Percentiles rank a stretch among this genome's conserved stretches.
Conservation (phyloP, 805 yeast species). For the Saturnispora ahearnii region DNA sequence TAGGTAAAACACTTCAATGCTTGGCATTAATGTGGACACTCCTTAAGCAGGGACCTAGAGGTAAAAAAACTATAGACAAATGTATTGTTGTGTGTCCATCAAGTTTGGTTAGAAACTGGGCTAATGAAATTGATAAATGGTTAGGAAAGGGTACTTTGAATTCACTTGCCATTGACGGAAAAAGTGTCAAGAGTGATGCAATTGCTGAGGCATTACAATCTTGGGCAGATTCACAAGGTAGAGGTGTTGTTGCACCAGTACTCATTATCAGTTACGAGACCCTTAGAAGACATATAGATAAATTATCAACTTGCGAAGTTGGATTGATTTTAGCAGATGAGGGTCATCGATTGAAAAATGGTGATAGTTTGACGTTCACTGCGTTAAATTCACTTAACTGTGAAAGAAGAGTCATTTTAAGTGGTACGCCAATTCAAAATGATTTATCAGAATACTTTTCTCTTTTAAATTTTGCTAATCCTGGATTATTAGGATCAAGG, state of each 20-base stretch:
- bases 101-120: constrained; percentile 91
- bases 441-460: constrained; percentile 93
- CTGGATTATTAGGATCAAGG: constrained; percentile 82
- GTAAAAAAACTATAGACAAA: constrained; percentile 74
- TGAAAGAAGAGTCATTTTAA: constrained; percentile 78
- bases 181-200: constrained; percentile 61
- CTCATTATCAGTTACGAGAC: constrained; percentile 93
- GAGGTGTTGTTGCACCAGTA: constrained; percentile 87
- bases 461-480: constrained; percentile 83
- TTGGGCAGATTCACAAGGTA: constrained; percentile 85
- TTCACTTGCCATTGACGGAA: constrained; percentile 90
- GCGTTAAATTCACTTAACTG: constrained; percentile 79
- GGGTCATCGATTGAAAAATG: constrained; percentile 77
- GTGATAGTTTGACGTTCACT: constrained; percentile 85
- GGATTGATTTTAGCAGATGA: constrained; percentile 84
- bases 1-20: constrained; percentile 94
- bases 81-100: constrained; percentile 94
- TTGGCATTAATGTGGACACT: constrained; percentile 88
- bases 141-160: constrained; percentile 84
- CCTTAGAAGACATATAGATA: constrained; percentile 72
- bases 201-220: constrained; percentile 57
- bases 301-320: constrained; percentile 64
- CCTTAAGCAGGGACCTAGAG: constrained; percentile 79
- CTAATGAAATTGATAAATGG: constrained; percentile 93
- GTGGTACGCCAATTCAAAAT: constrained; percentile 96